Percentiles rank a stretch among this genome's conserved stretches.
Conservation (phyloP, 1,284 basidiomycete species). For the Heliocybe sulcata region DNA sequence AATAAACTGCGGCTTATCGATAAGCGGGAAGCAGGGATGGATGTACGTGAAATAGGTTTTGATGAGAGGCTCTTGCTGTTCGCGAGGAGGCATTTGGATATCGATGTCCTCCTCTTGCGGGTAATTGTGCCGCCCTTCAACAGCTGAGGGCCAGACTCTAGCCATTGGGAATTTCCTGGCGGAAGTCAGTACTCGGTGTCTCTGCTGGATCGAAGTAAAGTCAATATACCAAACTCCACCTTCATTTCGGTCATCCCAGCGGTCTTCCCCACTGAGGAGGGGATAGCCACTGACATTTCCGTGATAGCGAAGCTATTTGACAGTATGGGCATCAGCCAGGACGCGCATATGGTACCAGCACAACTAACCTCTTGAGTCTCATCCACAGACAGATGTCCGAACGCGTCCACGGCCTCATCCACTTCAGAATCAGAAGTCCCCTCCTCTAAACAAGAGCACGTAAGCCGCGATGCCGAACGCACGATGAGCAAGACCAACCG, state of each 20-base stretch:
- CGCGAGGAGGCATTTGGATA: slow-evolving; percentile 45
- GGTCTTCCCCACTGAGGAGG: slow-evolving; percentile 57
- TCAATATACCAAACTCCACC: slow-evolving; percentile 63
- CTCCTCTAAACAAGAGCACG: slow-evolving; percentile 9
- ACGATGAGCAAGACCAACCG: slow-evolving; percentile 10
- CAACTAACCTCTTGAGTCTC: slow-evolving; percentile 67
- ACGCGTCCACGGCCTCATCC: slow-evolving; percentile 49
- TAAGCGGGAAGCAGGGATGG: slow-evolving; percentile 71
- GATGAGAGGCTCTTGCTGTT: slow-evolving; percentile 60
- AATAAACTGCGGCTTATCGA: slow-evolving; percentile 68
- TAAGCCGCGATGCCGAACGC: neutral
- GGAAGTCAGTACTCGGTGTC: slow-evolving; percentile 3
- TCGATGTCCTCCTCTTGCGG: slow-evolving; percentile 33
- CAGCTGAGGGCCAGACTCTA: slow-evolving; percentile 60
- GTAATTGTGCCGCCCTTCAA: slow-evolving; percentile 17
- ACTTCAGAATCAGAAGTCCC: slow-evolving; percentile 35
- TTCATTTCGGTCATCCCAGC: slow-evolving; percentile 58
- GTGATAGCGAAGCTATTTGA: slow-evolving; percentile 67
- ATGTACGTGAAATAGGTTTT: slow-evolving; percentile 76
- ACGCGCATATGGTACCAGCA: slow-evolving; percentile 3
- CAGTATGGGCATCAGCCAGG: neutral
- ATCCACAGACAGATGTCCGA: slow-evolving; percentile 73
- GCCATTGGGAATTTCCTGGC: slow-evolving; percentile 70
- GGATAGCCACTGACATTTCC: slow-evolving; percentile 72
- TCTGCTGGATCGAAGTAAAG: neutral